Conservation (phyloP, 108 stramenopile genomes). For the Nitzschia sp. region DNA sequence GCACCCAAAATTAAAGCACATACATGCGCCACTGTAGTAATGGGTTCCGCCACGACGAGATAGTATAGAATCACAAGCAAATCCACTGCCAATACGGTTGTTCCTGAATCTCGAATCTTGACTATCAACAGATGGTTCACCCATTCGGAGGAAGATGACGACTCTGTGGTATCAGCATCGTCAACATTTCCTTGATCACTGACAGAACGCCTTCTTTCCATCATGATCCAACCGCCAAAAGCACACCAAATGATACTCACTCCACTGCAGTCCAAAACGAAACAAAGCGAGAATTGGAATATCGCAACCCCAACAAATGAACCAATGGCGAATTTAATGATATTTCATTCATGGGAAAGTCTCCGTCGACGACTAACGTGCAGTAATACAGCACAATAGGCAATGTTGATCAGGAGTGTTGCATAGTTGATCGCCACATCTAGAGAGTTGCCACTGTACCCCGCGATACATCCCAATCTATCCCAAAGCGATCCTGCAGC, state of each 20-base stretch:
- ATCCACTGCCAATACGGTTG: constrained; percentile 7
- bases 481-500: constrained; percentile 1
- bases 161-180: no score
- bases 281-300: constrained; percentile 53
- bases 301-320: constrained; percentile 18
- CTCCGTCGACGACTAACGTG: no score
- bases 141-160: not conserved
- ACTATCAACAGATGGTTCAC: not conserved
- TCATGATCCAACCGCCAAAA: constrained; percentile 42
- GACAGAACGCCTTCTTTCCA: not conserved
- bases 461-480: constrained; percentile 28
- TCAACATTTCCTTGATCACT: no score
- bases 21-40: constrained; percentile 52
- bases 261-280: constrained; percentile 47
- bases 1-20: constrained; percentile 45
- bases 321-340: not conserved
- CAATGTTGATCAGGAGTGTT: constrained; percentile 17
- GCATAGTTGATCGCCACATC: constrained; percentile 36
- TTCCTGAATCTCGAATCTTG: not conserved
- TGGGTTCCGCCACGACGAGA: constrained; percentile 29
- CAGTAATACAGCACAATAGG: not conserved
- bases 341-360: no score
- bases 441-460: constrained; percentile 23
- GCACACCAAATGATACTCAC: constrained; percentile 64
- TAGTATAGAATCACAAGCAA: constrained; percentile 37